These are phyloP conservation scores for Backusella sp. DNA, from an alignment of 192 early-diverging fungal genomes.

Conservation along the genomic window DNA sequence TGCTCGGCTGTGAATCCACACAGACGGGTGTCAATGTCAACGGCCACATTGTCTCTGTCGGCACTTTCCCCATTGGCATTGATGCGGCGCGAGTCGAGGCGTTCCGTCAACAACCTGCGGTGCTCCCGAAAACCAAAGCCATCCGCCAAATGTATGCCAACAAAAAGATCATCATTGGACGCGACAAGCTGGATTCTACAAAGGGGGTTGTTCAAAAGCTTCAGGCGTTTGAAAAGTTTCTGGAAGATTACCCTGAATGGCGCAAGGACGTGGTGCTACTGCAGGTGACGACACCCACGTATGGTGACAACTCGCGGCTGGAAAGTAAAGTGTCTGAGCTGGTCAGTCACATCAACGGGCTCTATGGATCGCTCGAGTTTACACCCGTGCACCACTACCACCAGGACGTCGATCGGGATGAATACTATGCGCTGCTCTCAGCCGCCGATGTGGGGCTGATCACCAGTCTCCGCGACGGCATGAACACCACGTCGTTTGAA, in stretches of 20 bases:
- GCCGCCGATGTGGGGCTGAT: constrained; percentile 95
- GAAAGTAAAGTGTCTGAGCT: constrained; percentile 88
- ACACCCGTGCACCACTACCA: constrained; percentile 94
- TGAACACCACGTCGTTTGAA: constrained; percentile 97
- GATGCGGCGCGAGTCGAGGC: constrained; percentile 72
- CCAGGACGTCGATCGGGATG: constrained; percentile 91
- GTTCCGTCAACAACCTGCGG: constrained; percentile 61
- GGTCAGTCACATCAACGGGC: constrained; percentile 91
- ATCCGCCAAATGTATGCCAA: constrained; percentile 84
- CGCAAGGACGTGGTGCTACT: constrained; percentile 88
- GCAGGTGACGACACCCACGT: constrained; percentile 91
- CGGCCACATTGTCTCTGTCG: constrained; percentile 78
- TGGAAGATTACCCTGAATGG: constrained; percentile 90
- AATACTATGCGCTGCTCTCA: constrained; percentile 93
- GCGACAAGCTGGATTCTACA: constrained; percentile 92
- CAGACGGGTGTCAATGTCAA: constrained; percentile 86
- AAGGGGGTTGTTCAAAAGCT: constrained; percentile 97
- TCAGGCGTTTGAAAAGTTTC: constrained; percentile 89
- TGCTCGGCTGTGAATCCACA: constrained; percentile 91
- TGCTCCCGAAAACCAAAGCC: constrained; percentile 75
- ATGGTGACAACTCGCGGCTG: constrained; percentile 62
- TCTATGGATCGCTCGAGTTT: constrained; percentile 91
- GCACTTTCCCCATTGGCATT: constrained; percentile 98
- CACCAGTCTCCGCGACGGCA: constrained; percentile 96
- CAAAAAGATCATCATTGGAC: constrained; percentile 94